Evolutionary conservation across 1,139 yeast genomes (phyloP).

Genomic region (Yamadazyma pseudoaaseri): DNA sequence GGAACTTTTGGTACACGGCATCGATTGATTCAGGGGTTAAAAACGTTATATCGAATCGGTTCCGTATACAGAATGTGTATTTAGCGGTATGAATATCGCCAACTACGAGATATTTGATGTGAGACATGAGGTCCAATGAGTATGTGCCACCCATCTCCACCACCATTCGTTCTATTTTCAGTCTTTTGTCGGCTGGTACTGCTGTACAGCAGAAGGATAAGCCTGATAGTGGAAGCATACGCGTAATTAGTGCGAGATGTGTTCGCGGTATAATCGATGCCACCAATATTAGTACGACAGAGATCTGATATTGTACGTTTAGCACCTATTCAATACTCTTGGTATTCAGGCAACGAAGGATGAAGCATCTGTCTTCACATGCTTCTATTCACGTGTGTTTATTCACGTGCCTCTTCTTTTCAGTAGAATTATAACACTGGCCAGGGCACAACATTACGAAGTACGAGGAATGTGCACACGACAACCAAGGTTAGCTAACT

Average conservation of each 20-base stretch:
- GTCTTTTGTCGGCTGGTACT: constrained; percentile 26
- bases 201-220: constrained; percentile 46
- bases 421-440: too few relatives aligned
- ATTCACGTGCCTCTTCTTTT: too few relatives aligned
- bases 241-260: not conserved
- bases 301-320: too few relatives aligned
- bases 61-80: constrained; percentile 59
- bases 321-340: too few relatives aligned
- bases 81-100: constrained; percentile 69
- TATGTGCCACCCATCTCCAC: constrained; percentile 63
- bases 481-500: too few relatives aligned
- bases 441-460: too few relatives aligned
- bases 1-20: constrained; percentile 7
- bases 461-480: too few relatives aligned
- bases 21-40: constrained; percentile 24
- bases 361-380: too few relatives aligned
- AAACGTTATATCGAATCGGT: constrained; percentile 59
- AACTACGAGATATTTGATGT: constrained; percentile 65
- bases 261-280: too few relatives aligned
- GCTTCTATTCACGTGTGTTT: too few relatives aligned
- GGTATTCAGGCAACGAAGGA: too few relatives aligned
- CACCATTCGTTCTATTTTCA: constrained; percentile 39
- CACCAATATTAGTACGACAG: too few relatives aligned
- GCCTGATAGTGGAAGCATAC: constrained; percentile 29
- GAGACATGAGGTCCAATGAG: constrained; percentile 62